phyloP scores from a whole-genome alignment of 768 basidiomycete genomes.

The Filobasidium floriforme region DNA sequence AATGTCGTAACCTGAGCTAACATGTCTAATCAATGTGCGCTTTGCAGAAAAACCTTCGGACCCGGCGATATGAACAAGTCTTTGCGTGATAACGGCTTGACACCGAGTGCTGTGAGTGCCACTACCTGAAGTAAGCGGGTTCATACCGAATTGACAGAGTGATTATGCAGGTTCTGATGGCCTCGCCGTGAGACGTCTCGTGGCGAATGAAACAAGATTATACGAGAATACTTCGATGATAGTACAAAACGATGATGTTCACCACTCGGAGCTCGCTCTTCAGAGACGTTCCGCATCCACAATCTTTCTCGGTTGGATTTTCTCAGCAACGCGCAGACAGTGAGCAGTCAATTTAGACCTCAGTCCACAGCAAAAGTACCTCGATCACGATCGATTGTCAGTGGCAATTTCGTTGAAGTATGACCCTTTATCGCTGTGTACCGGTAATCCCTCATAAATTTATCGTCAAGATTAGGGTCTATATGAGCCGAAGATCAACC shows the following conservation, averaged over 20 bases:
- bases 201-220: background rate
- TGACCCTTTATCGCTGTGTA: too few relatives aligned
- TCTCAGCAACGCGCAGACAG: too few relatives aligned
- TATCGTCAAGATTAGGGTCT: too few relatives aligned
- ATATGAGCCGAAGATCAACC: too few relatives aligned
- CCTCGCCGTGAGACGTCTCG: background rate
- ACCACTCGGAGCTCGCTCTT: too few relatives aligned
- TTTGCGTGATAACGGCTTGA: conserved; percentile 74
- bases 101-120: conserved; percentile 70
- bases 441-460: too few relatives aligned
- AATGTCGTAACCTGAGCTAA: background rate
- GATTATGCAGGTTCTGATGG: background rate
- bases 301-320: too few relatives aligned
- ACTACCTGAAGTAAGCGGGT: background rate
- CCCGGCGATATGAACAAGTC: conserved; percentile 68
- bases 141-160: background rate
- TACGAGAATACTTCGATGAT: background rate
- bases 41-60: conserved; percentile 65
- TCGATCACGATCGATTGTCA: too few relatives aligned
- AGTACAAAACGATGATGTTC: background rate
- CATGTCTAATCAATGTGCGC: background rate
- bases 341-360: too few relatives aligned
- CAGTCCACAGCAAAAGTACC: too few relatives aligned
- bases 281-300: too few relatives aligned
- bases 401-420: too few relatives aligned